Evolutionary conservation across 129 eudicot species (phyloP).

Genomic region (Sambucus nigra): DNA sequence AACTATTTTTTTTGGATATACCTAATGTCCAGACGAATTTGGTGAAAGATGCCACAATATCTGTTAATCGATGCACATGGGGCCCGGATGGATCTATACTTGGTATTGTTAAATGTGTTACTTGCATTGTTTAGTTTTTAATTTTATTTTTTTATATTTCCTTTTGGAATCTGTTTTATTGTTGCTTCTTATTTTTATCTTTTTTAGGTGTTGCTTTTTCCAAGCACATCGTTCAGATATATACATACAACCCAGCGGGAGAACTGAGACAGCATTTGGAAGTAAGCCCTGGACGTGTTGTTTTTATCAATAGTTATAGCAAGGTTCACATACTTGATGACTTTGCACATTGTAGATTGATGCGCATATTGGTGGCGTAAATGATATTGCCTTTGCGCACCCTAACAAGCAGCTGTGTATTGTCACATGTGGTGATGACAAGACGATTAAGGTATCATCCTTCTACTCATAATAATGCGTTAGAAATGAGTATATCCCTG

Average conservation of each 20-base stretch:
- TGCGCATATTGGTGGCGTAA: conserved; percentile 79
- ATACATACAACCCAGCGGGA: conserved; percentile 57
- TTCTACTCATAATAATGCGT: too few relatives aligned
- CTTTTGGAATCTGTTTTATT: background rate
- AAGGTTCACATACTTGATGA: conserved; percentile 3
- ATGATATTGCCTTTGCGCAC: conserved; percentile 75
- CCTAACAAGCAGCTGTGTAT: conserved; percentile 68
- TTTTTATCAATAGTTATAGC: background rate
- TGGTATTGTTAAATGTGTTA: conserved; percentile 33
- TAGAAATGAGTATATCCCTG: too few relatives aligned
- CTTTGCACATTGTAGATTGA: conserved; percentile 48
- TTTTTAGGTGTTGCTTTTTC: conserved; percentile 80
- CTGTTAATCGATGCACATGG: conserved; percentile 79
- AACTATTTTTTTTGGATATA: conserved; percentile 5
- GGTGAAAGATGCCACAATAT: conserved; percentile 66
- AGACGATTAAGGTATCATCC: conserved; percentile 57
- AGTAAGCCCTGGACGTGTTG: conserved; percentile 24
- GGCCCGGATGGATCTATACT: conserved; percentile 87
- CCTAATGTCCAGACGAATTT: conserved; percentile 42
- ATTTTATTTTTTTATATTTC: background rate
- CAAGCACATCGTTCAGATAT: conserved; percentile 86
- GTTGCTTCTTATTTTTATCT: conserved; percentile 8
- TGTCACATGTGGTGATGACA: conserved; percentile 90
- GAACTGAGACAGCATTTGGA: conserved; percentile 66
- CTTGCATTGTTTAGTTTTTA: too few relatives aligned